These are phyloP conservation scores for Coniferiporia sulphurascens DNA, from an alignment of 1,284 basidiomycete species.

Conservation along the genomic window DNA sequence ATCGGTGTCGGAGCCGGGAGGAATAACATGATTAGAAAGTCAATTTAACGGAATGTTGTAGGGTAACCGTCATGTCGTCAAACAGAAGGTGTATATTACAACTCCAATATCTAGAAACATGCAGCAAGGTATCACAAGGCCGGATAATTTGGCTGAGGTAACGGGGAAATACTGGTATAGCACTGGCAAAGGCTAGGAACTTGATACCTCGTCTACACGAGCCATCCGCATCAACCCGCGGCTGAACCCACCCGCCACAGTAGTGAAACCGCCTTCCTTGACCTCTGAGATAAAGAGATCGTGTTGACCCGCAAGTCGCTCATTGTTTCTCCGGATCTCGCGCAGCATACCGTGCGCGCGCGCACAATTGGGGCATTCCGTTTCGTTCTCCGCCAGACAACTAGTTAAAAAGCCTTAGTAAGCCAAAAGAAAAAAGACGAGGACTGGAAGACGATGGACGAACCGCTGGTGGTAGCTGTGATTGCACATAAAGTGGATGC, in stretches of 20 bases:
- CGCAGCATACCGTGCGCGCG: conserved; percentile 84
- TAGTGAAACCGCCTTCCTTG: conserved; percentile 77
- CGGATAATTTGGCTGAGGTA: background rate
- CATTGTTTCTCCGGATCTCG: conserved; percentile 83
- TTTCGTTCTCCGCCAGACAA: conserved; percentile 80
- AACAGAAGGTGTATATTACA: conserved; percentile 1
- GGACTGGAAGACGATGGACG: conserved; percentile 20
- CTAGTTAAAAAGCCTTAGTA: conserved; percentile 33
- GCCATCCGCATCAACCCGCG: conserved; percentile 51
- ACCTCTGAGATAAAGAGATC: conserved; percentile 87
- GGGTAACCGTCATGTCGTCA: background rate
- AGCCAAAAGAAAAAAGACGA: background rate
- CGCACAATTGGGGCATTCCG: conserved; percentile 86
- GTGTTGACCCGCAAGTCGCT: conserved; percentile 77
- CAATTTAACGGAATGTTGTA: conserved; percentile 4
- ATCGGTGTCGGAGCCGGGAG: conserved; percentile 87
- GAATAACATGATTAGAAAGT: conserved; percentile 64
- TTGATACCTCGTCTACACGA: conserved; percentile 12
- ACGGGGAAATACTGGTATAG: background rate
- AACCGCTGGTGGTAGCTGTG: conserved; percentile 95
- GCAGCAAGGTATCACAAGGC: background rate
- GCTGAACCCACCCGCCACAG: conserved; percentile 78
- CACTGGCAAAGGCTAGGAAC: conserved; percentile 1
- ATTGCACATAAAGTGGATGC: conserved; percentile 96
- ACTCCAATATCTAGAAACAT: background rate